phyloP scores from a whole-genome alignment of 2,329 filamentous ascomycete species.

The Penicillium hesseltinei region DNA sequence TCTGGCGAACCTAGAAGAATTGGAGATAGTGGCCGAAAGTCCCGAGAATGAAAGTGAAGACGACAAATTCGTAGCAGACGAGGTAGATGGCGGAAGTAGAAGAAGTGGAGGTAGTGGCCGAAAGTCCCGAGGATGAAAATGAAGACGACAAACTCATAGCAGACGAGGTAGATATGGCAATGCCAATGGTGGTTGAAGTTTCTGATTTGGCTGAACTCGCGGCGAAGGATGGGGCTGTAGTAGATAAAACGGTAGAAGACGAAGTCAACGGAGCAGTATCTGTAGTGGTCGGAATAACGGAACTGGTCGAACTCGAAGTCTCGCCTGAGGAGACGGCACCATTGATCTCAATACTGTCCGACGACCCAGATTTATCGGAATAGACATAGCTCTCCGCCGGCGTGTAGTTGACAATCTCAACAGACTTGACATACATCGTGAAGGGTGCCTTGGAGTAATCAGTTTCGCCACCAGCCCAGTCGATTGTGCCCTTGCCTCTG shows the following conservation, averaged over 20 bases:
- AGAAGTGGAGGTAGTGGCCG: no score
- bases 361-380: neutral
- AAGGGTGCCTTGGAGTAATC: neutral
- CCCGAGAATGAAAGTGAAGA: neutral
- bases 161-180: neutral
- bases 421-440: neutral
- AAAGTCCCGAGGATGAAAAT: no score
- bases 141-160: no score
- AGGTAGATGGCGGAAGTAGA: no score
- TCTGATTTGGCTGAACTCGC: neutral
- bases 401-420: neutral
- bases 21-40: fast-evolving
- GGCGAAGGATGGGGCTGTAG: no score
- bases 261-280: neutral
- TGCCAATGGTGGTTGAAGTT: neutral
- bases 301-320: neutral
- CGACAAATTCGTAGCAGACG: no score
- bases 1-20: neutral
- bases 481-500: neutral
- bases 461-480: neutral
- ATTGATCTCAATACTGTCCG: neutral
- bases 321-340: neutral
- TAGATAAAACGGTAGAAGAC: neutral
- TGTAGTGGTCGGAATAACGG: neutral
- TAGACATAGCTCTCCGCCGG: neutral